Evolutionary conservation across 441 rosid species (phyloP), one percentile per base, ranked within the genome.

Genomic region (Melianthus villosus): DNA sequence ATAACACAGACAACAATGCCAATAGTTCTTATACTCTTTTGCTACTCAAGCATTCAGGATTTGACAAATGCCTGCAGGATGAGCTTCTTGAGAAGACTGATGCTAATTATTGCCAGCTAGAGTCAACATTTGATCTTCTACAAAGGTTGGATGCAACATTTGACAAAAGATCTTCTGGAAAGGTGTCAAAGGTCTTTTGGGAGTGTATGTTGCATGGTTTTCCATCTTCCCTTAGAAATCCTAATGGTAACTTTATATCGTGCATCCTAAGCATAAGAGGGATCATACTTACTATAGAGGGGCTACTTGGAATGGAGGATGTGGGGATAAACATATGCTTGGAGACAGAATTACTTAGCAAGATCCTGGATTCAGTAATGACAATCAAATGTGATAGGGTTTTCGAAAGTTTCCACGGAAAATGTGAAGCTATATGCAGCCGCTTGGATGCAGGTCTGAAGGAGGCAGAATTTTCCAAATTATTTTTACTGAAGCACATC

Each of bases 161-260:
- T 34, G 79, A 77, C 55, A 72, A 70, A 63, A 63, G 79, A 63
- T 71, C 92, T 60, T 60, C 74, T 2, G 78, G 83, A 44, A 53
- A 69, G 44, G 61, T 57, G 32, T 61, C 68, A 52, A 79, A 74
- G 77, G 75, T 77, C 61, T 71, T 78, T 31, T 79, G 83, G 83
- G 93, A 79, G 57, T 75, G 74, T 42, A 73, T 79, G 72, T 46
- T 83, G 68, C 96, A 87, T 77, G 99, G 97, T 53, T 78, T 77
- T 57, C 97, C 97, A 13, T 66, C 67, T 61, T 65, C 70, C 62
- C 69, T 65, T 60, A 76, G 54, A 49, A 47, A 65, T 45, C 60
- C 78, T 35, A 78, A 94, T 59, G 82, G 75, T 44, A 46, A 65
- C 53, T 68, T 84, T 55, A 73, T 93, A 55, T 84, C 97, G 57